phyloP scores from a whole-genome alignment of 495 filamentous ascomycete genomes.

The Penicillium ucsense region DNA sequence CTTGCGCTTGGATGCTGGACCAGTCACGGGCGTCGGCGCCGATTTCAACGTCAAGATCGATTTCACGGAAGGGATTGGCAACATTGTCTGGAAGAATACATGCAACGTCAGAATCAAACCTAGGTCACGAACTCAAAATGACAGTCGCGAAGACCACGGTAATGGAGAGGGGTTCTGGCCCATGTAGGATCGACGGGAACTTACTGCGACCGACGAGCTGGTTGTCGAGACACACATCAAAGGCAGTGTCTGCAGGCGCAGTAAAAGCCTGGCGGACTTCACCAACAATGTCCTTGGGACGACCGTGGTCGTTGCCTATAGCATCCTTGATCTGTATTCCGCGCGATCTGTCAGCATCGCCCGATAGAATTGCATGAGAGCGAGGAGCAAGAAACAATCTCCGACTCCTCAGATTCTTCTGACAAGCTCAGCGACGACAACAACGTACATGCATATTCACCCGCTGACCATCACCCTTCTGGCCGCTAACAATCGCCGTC shows the following conservation, averaged over 20 bases:
- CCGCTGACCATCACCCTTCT: conserved; percentile 82
- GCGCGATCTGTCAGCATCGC: conserved; percentile 3
- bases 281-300: conserved; percentile 81
- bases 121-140: no score
- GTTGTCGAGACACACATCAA: conserved; percentile 98
- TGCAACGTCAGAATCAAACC: no score
- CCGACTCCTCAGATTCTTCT: no score
- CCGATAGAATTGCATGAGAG: no score
- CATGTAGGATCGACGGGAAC: conserved; percentile 11
- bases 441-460: conserved; percentile 88
- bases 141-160: not conserved
- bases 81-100: conserved; percentile 15
- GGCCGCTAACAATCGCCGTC: conserved; percentile 78
- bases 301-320: conserved; percentile 89
- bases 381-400: no score
- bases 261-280: conserved; percentile 93
- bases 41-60: conserved; percentile 98
- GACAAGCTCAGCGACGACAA: not conserved
- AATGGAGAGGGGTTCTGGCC: not conserved
- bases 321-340: conserved; percentile 76
- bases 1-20: conserved; percentile 88
- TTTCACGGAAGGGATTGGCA: conserved; percentile 57
- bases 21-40: conserved; percentile 98
- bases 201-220: conserved; percentile 53
- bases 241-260: conserved; percentile 84